These are phyloP conservation scores for Trichoderma breve DNA, from an alignment of 2,329 filamentous ascomycete genomes.

Conservation along the genomic window DNA sequence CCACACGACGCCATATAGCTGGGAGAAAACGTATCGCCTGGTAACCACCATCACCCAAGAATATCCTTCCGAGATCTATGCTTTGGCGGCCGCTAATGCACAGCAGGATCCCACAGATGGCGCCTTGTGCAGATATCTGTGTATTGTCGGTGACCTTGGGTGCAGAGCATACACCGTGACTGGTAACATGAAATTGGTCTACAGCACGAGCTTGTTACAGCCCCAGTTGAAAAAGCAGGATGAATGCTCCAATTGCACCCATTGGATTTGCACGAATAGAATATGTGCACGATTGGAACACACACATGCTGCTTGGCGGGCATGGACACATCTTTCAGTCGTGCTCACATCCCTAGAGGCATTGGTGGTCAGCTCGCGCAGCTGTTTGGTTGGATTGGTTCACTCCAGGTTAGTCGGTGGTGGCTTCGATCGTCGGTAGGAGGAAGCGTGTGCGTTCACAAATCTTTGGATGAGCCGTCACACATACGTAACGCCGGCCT, in stretches of 20 bases:
- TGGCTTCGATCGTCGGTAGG: constrained; percentile 10
- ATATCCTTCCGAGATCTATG: constrained; percentile 35
- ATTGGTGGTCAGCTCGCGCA: constrained; percentile 17
- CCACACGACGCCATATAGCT: not conserved
- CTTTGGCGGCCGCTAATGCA: constrained; percentile 37
- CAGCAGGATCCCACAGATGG: constrained; percentile 21
- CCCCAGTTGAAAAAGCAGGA: not conserved
- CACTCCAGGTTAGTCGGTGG: constrained; percentile 1
- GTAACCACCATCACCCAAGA: constrained; percentile 29
- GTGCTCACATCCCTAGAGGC: not conserved
- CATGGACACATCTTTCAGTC: not conserved
- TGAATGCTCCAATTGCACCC: not conserved
- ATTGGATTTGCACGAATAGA: constrained; percentile 8
- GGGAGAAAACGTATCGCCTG: constrained; percentile 27
- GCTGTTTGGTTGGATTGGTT: not conserved
- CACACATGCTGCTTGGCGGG: not conserved
- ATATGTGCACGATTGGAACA: constrained; percentile 1
- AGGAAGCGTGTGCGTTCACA: not conserved
- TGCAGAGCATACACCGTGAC: not conserved
- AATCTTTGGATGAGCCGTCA: constrained; percentile 7
- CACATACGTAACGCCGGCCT: constrained; percentile 15
- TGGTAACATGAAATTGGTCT: not conserved
- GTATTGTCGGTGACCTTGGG: constrained; percentile 6
- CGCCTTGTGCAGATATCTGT: constrained; percentile 9
- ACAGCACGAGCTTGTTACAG: not conserved